Evolutionary conservation across 192 early-diverging fungal species (phyloP).

Genomic region (Lunasporangiospora selenospora): DNA sequence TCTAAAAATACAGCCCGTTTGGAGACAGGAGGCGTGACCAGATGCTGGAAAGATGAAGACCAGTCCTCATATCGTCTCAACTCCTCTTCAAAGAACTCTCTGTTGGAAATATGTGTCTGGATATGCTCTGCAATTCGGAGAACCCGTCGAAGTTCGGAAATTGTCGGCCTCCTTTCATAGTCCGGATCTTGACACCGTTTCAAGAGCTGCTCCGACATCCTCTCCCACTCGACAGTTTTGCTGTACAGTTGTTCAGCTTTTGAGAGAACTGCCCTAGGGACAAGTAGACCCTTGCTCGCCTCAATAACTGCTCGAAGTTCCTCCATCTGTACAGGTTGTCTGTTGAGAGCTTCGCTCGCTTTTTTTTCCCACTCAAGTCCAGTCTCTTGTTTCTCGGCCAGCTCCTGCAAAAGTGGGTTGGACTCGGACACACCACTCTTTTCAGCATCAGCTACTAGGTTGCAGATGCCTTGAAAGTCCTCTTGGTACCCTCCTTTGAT

Average conservation of each 20-base stretch:
- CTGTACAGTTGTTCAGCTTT: slow-evolving; percentile 34
- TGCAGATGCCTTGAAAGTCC: slow-evolving; percentile 33
- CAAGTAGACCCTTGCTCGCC: slow-evolving; percentile 20
- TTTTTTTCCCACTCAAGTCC: slow-evolving; percentile 35
- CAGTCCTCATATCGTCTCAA: slow-evolving; percentile 25
- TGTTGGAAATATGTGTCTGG: slow-evolving; percentile 11
- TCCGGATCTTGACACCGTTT: slow-evolving; percentile 17
- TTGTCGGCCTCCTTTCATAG: slow-evolving; percentile 32
- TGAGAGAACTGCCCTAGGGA: slow-evolving; percentile 25
- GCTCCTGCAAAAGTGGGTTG: slow-evolving; percentile 38
- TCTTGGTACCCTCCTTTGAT: slow-evolving; percentile 21
- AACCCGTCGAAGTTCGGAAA: slow-evolving; percentile 33
- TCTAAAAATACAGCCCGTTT: slow-evolving; percentile 4
- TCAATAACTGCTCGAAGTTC: slow-evolving; percentile 44
- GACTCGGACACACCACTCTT: slow-evolving; percentile 36
- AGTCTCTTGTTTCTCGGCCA: slow-evolving; percentile 20
- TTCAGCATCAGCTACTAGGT: slow-evolving; percentile 42
- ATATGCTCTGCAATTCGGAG: slow-evolving; percentile 24
- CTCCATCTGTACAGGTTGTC: slow-evolving; percentile 30
- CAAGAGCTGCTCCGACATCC: slow-evolving; percentile 16
- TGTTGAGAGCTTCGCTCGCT: slow-evolving; percentile 17
- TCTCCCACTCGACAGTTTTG: slow-evolving; percentile 34
- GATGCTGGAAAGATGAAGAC: slow-evolving; percentile 10
- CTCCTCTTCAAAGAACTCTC: slow-evolving; percentile 29
- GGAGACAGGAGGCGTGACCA: slow-evolving; percentile 7